A percentile compares a stretch with the other conserved stretches of the same genome.
phyloP scores from a whole-genome alignment of 305 asterid genomes.

The Solanum hybrid region DNA sequence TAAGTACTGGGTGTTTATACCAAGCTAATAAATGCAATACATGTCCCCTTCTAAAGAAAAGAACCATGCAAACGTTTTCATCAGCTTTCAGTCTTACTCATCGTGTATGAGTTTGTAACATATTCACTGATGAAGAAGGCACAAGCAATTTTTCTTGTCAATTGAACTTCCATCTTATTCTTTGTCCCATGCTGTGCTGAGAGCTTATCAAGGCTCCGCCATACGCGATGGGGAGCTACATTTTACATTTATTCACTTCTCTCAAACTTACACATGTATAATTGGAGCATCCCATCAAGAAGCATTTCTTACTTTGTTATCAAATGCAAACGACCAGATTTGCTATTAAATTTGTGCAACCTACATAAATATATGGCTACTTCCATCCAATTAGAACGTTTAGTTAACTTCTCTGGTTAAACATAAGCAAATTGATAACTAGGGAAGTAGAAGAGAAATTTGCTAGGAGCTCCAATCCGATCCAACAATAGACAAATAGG shows the following conservation, averaged over 20 bases:
- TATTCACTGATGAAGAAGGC: background rate
- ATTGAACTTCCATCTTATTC: background rate
- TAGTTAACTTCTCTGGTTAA: background rate
- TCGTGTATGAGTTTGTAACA: background rate
- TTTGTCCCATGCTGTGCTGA: background rate
- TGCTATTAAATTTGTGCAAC: background rate
- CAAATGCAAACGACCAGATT: background rate
- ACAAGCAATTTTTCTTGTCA: background rate
- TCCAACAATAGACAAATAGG: background rate
- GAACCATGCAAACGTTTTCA: background rate
- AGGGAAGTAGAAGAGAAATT: background rate
- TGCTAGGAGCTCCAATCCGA: background rate
- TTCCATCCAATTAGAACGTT: background rate
- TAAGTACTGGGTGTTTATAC: background rate
- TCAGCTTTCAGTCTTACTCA: background rate
- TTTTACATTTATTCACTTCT: background rate
- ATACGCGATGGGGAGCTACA: background rate
- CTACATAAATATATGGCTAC: background rate
- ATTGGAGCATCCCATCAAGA: background rate
- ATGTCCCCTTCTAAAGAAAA: background rate
- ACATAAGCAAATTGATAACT: background rate
- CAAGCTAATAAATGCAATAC: background rate
- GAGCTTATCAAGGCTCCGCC: background rate
- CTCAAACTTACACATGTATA: background rate
- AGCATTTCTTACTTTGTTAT: background rate